Conservation (phyloP, 2,329 filamentous ascomycete species). For the Zarea fungicola region DNA sequence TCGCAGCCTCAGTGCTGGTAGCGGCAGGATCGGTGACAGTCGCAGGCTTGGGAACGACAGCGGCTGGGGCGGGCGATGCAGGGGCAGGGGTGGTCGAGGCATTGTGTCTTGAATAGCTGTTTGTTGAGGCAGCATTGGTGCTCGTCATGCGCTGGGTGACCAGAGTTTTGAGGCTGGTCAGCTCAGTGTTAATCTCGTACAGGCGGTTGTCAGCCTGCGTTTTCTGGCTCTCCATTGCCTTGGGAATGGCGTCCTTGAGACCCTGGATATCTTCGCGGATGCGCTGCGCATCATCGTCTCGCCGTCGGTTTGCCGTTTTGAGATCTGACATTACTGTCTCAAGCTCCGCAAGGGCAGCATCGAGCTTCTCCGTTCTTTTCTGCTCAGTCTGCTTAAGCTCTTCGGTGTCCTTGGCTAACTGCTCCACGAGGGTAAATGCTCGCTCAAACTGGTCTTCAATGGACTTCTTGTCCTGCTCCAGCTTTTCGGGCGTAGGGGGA, state of each 20-base stretch:
- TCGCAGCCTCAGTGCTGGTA: slow-evolving; percentile 19
- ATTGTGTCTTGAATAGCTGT: slow-evolving; percentile 9
- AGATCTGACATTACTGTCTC: slow-evolving; percentile 77
- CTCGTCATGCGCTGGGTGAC: slow-evolving; percentile 59
- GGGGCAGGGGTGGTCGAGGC: background rate
- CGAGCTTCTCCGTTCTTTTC: slow-evolving; percentile 75
- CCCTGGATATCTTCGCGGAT: slow-evolving; percentile 81
- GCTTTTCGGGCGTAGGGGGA: slow-evolving; percentile 86
- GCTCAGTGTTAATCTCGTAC: slow-evolving; percentile 77
- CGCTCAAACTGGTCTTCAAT: slow-evolving; percentile 93
- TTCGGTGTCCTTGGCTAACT: slow-evolving; percentile 84
- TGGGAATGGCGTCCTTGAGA: slow-evolving; percentile 80
- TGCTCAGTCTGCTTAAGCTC: slow-evolving; percentile 82
- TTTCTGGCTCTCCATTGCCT: slow-evolving; percentile 82
- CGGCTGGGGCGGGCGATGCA: slow-evolving; percentile 6
- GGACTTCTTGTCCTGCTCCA: slow-evolving; percentile 88
- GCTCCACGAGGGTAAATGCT: slow-evolving; percentile 86
- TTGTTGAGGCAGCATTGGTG: slow-evolving; percentile 21
- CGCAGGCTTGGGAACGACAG: slow-evolving; percentile 9
- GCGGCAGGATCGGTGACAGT: slow-evolving; percentile 17
- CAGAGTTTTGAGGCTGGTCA: slow-evolving; percentile 88
- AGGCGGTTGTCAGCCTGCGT: slow-evolving; percentile 75
- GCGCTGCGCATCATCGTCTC: slow-evolving; percentile 82
- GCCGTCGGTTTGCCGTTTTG: slow-evolving; percentile 71
- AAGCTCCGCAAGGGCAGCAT: slow-evolving; percentile 74